Conservation (phyloP, 441 rosid genomes). For the Croton laevigatus region DNA sequence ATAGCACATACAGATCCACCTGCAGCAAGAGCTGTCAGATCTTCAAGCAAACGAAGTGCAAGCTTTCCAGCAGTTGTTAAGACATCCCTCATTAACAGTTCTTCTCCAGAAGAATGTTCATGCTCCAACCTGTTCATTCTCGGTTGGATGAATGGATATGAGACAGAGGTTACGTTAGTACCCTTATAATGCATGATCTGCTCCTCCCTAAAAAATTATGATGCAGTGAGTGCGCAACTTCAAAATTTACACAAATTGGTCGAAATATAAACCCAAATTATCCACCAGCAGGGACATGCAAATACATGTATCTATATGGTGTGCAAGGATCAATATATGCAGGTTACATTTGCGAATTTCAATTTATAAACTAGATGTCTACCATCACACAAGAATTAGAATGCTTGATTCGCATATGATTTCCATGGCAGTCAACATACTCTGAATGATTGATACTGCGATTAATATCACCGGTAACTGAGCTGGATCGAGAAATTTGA, state of each 20-base stretch:
- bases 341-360: not conserved
- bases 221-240: not conserved
- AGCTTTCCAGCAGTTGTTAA: slow-evolving; percentile 69
- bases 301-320: not conserved
- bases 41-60: slow-evolving; percentile 96
- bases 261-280: not conserved
- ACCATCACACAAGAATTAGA: not conserved
- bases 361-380: slow-evolving; percentile 6
- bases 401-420: slow-evolving; percentile 15
- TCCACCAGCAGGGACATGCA: not conserved
- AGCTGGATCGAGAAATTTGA: slow-evolving; percentile 65
- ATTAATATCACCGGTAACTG: slow-evolving; percentile 81
- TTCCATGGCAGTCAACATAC: slow-evolving; percentile 44
- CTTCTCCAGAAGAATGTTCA: slow-evolving; percentile 47
- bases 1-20: slow-evolving; percentile 99
- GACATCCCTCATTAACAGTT: slow-evolving; percentile 47
- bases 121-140: slow-evolving; percentile 58
- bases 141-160: slow-evolving; percentile 28
- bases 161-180: slow-evolving; percentile 5
- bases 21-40: slow-evolving; percentile 99
- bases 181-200: not conserved
- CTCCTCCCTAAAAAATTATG: not conserved
- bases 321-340: not conserved
- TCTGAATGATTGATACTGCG: slow-evolving; percentile 72
- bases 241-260: slow-evolving; percentile 8